These are phyloP conservation scores for Tulasnella sp. DNA, from an alignment of 768 basidiomycete genomes.

Conservation along the genomic window DNA sequence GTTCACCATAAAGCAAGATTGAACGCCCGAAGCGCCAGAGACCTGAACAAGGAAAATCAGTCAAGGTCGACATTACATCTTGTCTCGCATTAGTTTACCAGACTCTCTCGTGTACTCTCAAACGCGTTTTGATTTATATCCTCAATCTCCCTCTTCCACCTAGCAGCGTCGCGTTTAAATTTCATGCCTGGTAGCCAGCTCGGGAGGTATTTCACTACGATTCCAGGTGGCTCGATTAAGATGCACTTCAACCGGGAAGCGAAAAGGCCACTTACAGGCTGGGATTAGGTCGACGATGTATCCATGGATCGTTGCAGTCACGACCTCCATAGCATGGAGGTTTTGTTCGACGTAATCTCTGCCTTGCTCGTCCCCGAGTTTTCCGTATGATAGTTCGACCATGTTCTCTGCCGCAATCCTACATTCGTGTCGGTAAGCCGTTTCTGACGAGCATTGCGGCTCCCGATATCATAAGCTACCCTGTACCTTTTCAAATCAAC, in stretches of 20 bases:
- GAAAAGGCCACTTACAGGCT: too few relatives aligned
- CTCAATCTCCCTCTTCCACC: background rate
- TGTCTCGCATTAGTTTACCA: background rate
- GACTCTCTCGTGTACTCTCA: background rate
- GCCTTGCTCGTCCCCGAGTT: background rate
- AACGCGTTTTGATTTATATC: background rate
- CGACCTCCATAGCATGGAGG: background rate
- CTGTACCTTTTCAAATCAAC: too few relatives aligned
- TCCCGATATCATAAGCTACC: too few relatives aligned
- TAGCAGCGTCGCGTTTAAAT: slow-evolving; percentile 15
- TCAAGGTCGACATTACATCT: background rate
- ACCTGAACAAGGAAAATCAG: background rate
- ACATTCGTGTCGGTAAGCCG: too few relatives aligned
- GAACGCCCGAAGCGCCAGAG: background rate
- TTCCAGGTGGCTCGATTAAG: background rate
- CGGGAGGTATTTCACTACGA: slow-evolving; percentile 21
- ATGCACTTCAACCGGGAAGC: background rate
- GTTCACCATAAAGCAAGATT: background rate
- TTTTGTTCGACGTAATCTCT: background rate
- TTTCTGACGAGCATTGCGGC: too few relatives aligned
- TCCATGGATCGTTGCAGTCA: background rate
- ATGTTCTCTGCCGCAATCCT: background rate
- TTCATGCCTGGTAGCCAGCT: slow-evolving; percentile 21
- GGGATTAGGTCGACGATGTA: background rate
- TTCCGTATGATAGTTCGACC: background rate